Evolutionary conservation across 1,139 yeast species (phyloP).

Genomic region (Zygoascus meyerae): DNA sequence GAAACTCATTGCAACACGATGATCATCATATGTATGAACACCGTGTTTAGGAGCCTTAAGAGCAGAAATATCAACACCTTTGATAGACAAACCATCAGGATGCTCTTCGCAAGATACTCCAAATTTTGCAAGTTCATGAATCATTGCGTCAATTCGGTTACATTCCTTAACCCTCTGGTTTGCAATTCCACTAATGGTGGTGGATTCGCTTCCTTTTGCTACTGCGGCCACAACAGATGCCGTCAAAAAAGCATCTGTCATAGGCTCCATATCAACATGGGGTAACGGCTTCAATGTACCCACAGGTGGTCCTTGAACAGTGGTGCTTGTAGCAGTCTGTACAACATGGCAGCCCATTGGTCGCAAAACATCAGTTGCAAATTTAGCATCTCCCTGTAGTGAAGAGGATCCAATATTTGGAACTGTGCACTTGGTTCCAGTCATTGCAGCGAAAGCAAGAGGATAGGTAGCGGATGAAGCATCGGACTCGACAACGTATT

Average conservation of each 20-base stretch:
- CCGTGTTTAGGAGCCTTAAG: slow-evolving; percentile 45
- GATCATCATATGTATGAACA: slow-evolving; percentile 83
- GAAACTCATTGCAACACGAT: slow-evolving; percentile 97
- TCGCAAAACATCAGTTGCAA: slow-evolving; percentile 83
- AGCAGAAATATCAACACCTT: slow-evolving; percentile 50
- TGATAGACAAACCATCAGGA: slow-evolving; percentile 86
- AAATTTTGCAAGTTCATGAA: slow-evolving; percentile 76
- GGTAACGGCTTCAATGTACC: slow-evolving; percentile 66
- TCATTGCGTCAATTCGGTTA: slow-evolving; percentile 94
- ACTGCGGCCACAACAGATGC: slow-evolving; percentile 96
- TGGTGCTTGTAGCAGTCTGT: slow-evolving; percentile 79
- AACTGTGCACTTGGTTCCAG: slow-evolving; percentile 85
- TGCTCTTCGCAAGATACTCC: slow-evolving; percentile 82
- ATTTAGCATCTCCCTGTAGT: slow-evolving; percentile 94
- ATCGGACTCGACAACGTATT: slow-evolving; percentile 89
- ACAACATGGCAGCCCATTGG: slow-evolving; percentile 94
- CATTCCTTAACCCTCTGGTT: slow-evolving; percentile 98
- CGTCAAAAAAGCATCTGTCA: slow-evolving; percentile 97
- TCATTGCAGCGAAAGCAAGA: slow-evolving; percentile 94
- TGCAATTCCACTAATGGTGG: slow-evolving; percentile 91
- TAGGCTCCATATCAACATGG: slow-evolving; percentile 94
- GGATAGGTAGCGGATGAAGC: slow-evolving; percentile 99
- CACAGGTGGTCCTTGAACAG: slow-evolving; percentile 80
- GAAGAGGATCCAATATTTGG: slow-evolving; percentile 93
- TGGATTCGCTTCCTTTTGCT: slow-evolving; percentile 34